Base-by-base conservation (phyloP, 306 rosid genomes). In the Astragalus membranaceus region DNA sequence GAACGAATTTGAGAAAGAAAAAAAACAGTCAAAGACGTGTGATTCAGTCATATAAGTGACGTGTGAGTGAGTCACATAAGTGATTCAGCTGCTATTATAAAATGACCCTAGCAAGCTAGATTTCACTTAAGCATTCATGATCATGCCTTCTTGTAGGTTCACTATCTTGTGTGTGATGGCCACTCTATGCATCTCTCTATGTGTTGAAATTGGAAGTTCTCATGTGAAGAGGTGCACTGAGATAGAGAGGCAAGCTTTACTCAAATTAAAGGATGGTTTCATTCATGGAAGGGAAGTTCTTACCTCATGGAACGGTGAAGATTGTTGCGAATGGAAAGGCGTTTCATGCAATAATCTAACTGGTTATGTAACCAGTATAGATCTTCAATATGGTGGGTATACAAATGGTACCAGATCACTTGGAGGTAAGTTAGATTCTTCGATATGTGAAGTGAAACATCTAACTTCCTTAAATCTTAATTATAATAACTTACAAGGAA, bases 371-470 rank as follows among this genome's bases (percentile, higher is more conserved):
- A 70, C 52, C 8, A 3, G 3, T 4, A 14, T 80, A 29, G 6
- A 55, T 49, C 39, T 80, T 23, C 2, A n/a, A n/a, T n/a, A n/a
- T n/a, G n/a, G n/a, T n/a, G n/a, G 23, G 23, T 0, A 20, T 20
- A 2, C 1, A 20, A 2, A 20, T 20, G 23, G 23, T 20, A 20
- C 23, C 2, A 1, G 23, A 20, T 20, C 23, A 20, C 23, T 20
- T 20, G 0, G 3, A 44, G 77, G 73, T 70, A 63, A 47, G 42
- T 53, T 70, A 4, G 50, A 36, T 36, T n/a, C 62, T 64, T 70
- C 81, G 16, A 16, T 75, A 32, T 56, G 80, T 69, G 73, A 74
- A 54, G 3, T 79, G 7, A 10, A 63, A 23, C 59, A 74, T 55
- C 66, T 70, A n/a, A n/a, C n/a, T n/a, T n/a, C n/a, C n/a, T n/a